phyloP scores from a whole-genome alignment of 2,329 filamentous ascomycete species.

The Hypomyces rosellus region DNA sequence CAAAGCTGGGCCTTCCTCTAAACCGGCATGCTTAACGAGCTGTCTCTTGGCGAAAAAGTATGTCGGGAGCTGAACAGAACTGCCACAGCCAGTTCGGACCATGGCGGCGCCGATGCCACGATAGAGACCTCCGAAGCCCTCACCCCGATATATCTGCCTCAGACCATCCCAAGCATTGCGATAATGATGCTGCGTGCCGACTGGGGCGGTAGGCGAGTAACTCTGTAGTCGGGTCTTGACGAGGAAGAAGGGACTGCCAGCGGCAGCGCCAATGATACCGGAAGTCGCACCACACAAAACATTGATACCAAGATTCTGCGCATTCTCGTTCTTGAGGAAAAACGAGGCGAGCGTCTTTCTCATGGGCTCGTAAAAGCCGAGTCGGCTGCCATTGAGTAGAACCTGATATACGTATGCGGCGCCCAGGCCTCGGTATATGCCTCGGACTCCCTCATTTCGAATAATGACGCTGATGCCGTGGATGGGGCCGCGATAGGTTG shows the following conservation, averaged over 20 bases:
- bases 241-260: slow-evolving; percentile 93
- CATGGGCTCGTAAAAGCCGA: slow-evolving; percentile 97
- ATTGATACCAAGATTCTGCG: slow-evolving; percentile 84
- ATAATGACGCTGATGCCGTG: slow-evolving; percentile 89
- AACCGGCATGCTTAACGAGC: slow-evolving; percentile 72
- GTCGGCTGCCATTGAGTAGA: slow-evolving; percentile 88
- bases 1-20: slow-evolving; percentile 84
- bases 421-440: slow-evolving; percentile 82
- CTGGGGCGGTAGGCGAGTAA: slow-evolving; percentile 84
- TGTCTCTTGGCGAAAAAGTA: slow-evolving; percentile 96
- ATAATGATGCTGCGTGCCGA: slow-evolving; percentile 95
- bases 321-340: slow-evolving; percentile 63
- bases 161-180: slow-evolving; percentile 79
- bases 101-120: slow-evolving; percentile 88
- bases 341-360: slow-evolving; percentile 63
- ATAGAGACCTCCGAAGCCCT: slow-evolving; percentile 79
- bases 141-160: slow-evolving; percentile 66
- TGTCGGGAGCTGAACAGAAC: slow-evolving; percentile 90
- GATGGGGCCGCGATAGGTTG: slow-evolving; percentile 83
- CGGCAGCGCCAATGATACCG: slow-evolving; percentile 85
- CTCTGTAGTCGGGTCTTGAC: slow-evolving; percentile 96
- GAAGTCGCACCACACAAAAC: slow-evolving; percentile 87
- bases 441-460: slow-evolving; percentile 78
- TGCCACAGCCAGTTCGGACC: slow-evolving; percentile 93
- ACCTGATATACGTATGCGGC: slow-evolving; percentile 96